These are phyloP conservation scores for Amorphotheca resinae DNA, from an alignment of 495 filamentous ascomycete species.

Conservation along the genomic window DNA sequence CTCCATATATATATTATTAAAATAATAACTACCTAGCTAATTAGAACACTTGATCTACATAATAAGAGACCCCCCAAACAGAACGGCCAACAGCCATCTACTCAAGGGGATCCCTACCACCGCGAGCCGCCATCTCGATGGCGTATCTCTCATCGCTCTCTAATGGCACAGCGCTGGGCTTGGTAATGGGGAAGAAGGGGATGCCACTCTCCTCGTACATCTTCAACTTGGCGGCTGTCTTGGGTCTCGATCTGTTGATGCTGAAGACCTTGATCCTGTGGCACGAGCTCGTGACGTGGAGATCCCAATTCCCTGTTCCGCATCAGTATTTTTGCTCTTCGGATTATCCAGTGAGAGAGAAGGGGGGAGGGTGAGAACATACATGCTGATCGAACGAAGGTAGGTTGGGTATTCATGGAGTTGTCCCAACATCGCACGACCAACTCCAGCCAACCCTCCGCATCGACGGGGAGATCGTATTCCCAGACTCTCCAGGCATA, in stretches of 20 bases:
- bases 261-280: slow-evolving; percentile 54
- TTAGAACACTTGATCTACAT: no score
- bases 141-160: no score
- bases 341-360: no score
- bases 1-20: no score
- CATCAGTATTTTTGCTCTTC: no score
- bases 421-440: slow-evolving; percentile 47
- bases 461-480: slow-evolving; percentile 40
- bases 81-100: no score
- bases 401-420: slow-evolving; percentile 40
- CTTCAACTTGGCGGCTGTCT: slow-evolving; percentile 36
- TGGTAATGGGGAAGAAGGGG: slow-evolving; percentile 40
- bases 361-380: no score
- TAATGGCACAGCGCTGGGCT: no score
- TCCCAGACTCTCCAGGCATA: slow-evolving; percentile 43
- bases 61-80: no score
- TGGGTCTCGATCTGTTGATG: slow-evolving; percentile 38
- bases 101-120: no score
- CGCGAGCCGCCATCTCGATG: no score
- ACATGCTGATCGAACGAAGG: slow-evolving; percentile 30
- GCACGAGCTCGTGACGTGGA: slow-evolving; percentile 53
- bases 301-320: slow-evolving; percentile 53
- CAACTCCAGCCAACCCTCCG: slow-evolving; percentile 47
- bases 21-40: no score
- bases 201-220: slow-evolving; percentile 34